Evolutionary conservation across 192 early-diverging fungal genomes (phyloP), one percentile per base, ranked within the genome.

Genomic region (Lobulomyces angularis): DNA sequence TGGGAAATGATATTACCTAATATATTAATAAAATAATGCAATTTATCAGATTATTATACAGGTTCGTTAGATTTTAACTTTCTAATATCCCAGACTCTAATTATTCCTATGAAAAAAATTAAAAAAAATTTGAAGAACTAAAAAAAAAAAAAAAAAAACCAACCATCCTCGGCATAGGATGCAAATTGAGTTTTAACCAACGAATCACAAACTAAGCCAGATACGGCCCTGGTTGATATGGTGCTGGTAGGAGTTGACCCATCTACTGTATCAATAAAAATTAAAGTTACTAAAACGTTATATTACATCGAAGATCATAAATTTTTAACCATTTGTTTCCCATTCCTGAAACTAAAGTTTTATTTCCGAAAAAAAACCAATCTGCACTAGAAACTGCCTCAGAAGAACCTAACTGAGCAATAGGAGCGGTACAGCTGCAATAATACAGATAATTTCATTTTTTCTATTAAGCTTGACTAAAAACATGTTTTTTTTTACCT

Each of bases 11-110:
- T n/a, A n/a, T n/a, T n/a, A n/a, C n/a, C n/a, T n/a, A n/a, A n/a
- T n/a, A n/a, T n/a, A n/a, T n/a, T n/a, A n/a, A n/a, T n/a, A n/a
- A n/a, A n/a, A n/a, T n/a, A n/a, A n/a, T n/a, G n/a, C n/a, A n/a
- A n/a, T n/a, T n/a, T n/a, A n/a, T 42, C 6, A 42, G 35, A 26
- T 35, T 35, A 26, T 62, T 62, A 69, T 37, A 81, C 70, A 11
- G 83, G 58, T 27, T 82, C 79, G 0, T 58, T 49, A 3, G 67
- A 34, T 33, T 82, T n/a, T n/a, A n/a, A n/a, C n/a, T n/a, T 83
- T 34, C 86, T 55, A 11, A 57, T 48, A 54, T 89, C 86, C 86
- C 86, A 89, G 21, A 89, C 43, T 26, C 64, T 56, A 22, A 89
- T 72, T 18, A 64, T 55, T 8, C n/a, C n/a, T n/a, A n/a, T n/a